phyloP scores from a whole-genome alignment of 1,284 basidiomycete genomes.

The Tylopilus sp. region DNA sequence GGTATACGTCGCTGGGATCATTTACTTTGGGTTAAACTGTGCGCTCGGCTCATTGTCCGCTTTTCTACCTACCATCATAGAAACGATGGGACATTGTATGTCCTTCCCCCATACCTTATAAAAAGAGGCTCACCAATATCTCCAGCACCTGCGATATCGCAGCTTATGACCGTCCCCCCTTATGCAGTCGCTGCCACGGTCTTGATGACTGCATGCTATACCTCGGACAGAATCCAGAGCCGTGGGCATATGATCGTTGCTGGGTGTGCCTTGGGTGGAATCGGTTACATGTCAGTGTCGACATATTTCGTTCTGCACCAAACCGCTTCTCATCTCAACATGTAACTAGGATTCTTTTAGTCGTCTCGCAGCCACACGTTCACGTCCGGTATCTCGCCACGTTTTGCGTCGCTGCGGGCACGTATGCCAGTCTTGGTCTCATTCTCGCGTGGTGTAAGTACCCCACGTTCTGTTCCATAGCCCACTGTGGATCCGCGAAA shows the following conservation, averaged over 20 bases:
- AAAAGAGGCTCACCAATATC: neutral
- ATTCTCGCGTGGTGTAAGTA: slow-evolving; percentile 72
- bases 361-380: slow-evolving; percentile 36
- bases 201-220: slow-evolving; percentile 60
- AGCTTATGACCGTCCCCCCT: slow-evolving; percentile 78
- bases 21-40: slow-evolving; percentile 79
- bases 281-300: slow-evolving; percentile 52
- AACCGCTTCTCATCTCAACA: neutral
- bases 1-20: slow-evolving; percentile 63
- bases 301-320: neutral
- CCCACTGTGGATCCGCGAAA: neutral
- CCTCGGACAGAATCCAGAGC: slow-evolving; percentile 71
- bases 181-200: slow-evolving; percentile 73
- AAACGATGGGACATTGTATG: slow-evolving; percentile 62
- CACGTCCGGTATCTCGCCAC: slow-evolving; percentile 65
- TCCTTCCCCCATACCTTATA: neutral
- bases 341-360: slow-evolving; percentile 22
- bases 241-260: slow-evolving; percentile 62
- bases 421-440: slow-evolving; percentile 65
- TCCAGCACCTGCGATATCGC: slow-evolving; percentile 53
- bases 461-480: neutral
- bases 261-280: slow-evolving; percentile 50
- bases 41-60: slow-evolving; percentile 78
- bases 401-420: slow-evolving; percentile 69
- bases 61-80: slow-evolving; percentile 83